Base-by-base conservation (phyloP, 306 rosid genomes). In the Sesbania bispinosa region DNA sequence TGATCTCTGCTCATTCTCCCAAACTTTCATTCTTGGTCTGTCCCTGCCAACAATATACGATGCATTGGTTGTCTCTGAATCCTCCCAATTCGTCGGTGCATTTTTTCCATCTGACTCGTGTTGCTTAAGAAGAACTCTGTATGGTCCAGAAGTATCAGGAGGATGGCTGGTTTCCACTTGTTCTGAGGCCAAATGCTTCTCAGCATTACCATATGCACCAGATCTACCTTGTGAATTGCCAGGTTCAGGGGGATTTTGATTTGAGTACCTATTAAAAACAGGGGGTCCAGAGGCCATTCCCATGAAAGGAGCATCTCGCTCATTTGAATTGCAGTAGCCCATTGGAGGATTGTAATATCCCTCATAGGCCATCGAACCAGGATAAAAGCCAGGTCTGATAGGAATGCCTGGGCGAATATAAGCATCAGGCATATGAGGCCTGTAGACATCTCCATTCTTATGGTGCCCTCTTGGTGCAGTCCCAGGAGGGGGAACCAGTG, bases 121-220 rank as follows among this genome's bases (percentile, higher is more conserved):
- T 75, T 83, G 96, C 88, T 90, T 91, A 78, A 89, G 71, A 79
- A 94, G 90, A 81, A 94, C 96, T 79, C 85, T 89, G 85, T 89
- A 89, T 32, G 97, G 98, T 62, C 91, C 90, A 61, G 81, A 71
- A 42, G 79, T 63, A 73, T 89, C 95, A 77, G 81, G 80, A 52
- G 85, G 81, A 71, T 79, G 92, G 57, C 83, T 74, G 58, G 88
- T 55, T 77, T 85, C 97, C 79, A 76, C 74, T 71, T 75, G 88
- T 84, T 89, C 92, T 5, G 78, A 72, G 32, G 74, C 65, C 84
- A 67, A 59, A 11, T 66, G 63, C 55, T 87, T 88, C 58, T 79
- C 90, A 66, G 79, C 46, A 63, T 87, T 71, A 45, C 79, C 86
- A 82, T 70, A 76, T 46, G 84, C 93, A 79, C 85, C 77, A 63